Base-by-base conservation (phyloP, 75 land plant genomes). In the Cunninghamia lanceolata region DNA sequence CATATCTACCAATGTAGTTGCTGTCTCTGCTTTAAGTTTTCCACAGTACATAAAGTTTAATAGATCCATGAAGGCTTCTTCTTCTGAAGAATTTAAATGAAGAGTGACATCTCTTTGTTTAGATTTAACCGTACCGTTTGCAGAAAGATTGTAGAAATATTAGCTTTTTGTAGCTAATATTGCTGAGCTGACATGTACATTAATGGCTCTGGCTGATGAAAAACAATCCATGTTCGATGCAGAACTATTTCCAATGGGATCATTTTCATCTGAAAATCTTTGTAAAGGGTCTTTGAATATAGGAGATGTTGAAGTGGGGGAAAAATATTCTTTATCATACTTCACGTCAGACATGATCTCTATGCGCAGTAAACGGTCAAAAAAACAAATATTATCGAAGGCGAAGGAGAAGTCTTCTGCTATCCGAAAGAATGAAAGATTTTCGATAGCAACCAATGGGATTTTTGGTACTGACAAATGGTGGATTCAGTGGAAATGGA, bases 401-500 rank as follows among this genome's bases (percentile, higher is more conserved):
- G 52, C 52, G 52, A 50, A 50, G 1, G 52, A 50, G 14, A 11
- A 50, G 15, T 50, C 52, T 50, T 50, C 52, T 50, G 9, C 52
- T 50, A n/a, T n/a, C n/a, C n/a, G n/a, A n/a, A n/a, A n/a, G n/a
- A n/a, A n/a, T n/a, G n/a, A n/a, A n/a, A 89, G n/a, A n/a, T n/a
- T n/a, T n/a, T n/a, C n/a, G n/a, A n/a, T n/a, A n/a, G n/a, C n/a
- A n/a, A n/a, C n/a, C n/a, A n/a, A n/a, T n/a, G n/a, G n/a, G n/a
- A n/a, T n/a, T n/a, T n/a, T n/a, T n/a, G n/a, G n/a, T n/a, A n/a
- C n/a, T n/a, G n/a, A n/a, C n/a, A n/a, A n/a, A n/a, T n/a, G n/a
- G n/a, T n/a, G n/a, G n/a, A n/a, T 96, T 87, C 73, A 96, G 45
- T 25, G 95, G 95, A 91, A 98, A 98, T 9, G 99, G 99, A 84